Evolutionary conservation across 495 filamentous ascomycete species (phyloP).

Genomic region (Astrocystis sublimbata): DNA sequence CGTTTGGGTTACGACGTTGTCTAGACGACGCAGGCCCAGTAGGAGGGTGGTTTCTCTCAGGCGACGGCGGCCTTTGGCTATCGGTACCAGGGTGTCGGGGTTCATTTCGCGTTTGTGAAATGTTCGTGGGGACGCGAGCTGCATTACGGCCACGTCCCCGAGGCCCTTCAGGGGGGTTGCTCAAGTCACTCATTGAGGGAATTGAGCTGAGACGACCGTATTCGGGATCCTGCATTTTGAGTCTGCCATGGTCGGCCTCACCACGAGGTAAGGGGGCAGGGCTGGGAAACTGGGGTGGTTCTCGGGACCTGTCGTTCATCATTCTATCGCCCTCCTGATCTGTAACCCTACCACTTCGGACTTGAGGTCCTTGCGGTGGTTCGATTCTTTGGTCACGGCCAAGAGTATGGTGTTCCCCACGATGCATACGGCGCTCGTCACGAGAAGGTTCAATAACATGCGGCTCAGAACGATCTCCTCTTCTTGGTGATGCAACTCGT

Average conservation of each 20-base stretch:
- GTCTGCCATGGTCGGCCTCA: conserved; percentile 59
- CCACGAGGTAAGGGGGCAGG: conserved; percentile 30
- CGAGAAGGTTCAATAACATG: conserved; percentile 41
- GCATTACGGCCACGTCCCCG: conserved; percentile 53
- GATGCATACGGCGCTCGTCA: conserved; percentile 50
- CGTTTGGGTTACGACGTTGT: conserved; percentile 38
- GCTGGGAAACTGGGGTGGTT: conserved; percentile 34
- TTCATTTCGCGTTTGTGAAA: conserved; percentile 39
- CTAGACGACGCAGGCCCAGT: conserved; percentile 51
- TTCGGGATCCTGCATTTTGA: conserved; percentile 61
- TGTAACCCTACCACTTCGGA: conserved; percentile 25
- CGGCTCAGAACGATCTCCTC: conserved; percentile 39
- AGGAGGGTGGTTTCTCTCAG: conserved; percentile 48
- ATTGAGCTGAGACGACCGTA: conserved; percentile 61
- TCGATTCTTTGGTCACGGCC: conserved; percentile 41
- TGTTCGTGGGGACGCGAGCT: conserved; percentile 35
- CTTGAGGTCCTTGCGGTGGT: conserved; percentile 18
- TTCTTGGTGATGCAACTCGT: conserved; percentile 54
- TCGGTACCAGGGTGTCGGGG: conserved; percentile 37
- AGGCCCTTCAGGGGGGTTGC: conserved; percentile 72
- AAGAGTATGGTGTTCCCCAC: conserved; percentile 39
- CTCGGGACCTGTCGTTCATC: conserved; percentile 36
- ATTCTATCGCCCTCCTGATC: conserved; percentile 42
- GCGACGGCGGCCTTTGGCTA: conserved; percentile 41
- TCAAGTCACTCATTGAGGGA: conserved; percentile 47